phyloP scores from a whole-genome alignment of 768 basidiomycete genomes.

The Lactifluus pinguis region DNA sequence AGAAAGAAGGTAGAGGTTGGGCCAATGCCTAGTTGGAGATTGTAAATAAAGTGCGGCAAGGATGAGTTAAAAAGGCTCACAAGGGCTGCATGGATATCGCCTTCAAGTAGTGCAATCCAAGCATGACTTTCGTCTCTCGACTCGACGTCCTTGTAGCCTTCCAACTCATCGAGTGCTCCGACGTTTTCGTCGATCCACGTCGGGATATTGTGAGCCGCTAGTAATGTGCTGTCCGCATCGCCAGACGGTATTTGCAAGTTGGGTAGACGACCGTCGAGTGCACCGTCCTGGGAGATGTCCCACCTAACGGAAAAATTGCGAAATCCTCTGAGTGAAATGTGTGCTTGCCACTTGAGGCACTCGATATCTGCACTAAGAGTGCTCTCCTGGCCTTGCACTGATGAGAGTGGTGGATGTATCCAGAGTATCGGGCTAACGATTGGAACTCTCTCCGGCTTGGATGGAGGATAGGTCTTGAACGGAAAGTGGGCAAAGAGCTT shows the following conservation, averaged over 20 bases:
- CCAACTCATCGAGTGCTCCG: conserved; percentile 36
- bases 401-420: conserved; percentile 42
- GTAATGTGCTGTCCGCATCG: conserved; percentile 38
- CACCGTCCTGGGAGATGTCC: conserved; percentile 63
- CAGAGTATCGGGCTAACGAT: conserved; percentile 46
- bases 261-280: conserved; percentile 58
- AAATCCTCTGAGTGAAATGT: conserved; percentile 59
- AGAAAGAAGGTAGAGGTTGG: conserved; percentile 36
- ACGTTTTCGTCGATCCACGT: conserved; percentile 60
- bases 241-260: conserved; percentile 51
- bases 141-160: conserved; percentile 56
- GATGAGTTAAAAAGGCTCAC: conserved; percentile 28
- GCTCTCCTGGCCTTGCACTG: conserved; percentile 14
- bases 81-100: conserved; percentile 66
- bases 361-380: conserved; percentile 69
- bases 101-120: conserved; percentile 75
- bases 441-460: conserved; percentile 3
- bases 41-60: background rate
- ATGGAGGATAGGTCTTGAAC: conserved; percentile 21
- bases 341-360: conserved; percentile 88
- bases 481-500: conserved; percentile 20
- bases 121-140: conserved; percentile 69
- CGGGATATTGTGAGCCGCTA: conserved; percentile 60
- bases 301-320: conserved; percentile 46
- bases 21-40: conserved; percentile 36